These are phyloP conservation scores for Boletus patriciae DNA, from an alignment of 768 basidiomycete genomes.

Conservation along the genomic window DNA sequence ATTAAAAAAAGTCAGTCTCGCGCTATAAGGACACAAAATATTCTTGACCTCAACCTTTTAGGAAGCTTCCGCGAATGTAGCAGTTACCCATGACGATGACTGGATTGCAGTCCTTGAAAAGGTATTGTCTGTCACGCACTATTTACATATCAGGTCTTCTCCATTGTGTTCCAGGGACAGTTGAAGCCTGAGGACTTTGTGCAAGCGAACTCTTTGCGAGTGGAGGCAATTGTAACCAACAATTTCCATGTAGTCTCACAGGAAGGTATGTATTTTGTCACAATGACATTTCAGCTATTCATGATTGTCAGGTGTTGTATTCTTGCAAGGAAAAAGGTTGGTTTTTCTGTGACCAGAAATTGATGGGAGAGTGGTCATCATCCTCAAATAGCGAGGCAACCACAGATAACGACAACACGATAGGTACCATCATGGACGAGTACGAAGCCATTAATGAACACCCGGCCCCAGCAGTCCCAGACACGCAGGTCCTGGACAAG, in stretches of 20 bases:
- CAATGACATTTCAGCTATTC: background rate
- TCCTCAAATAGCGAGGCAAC: background rate
- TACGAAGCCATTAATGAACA: background rate
- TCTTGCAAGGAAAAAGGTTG: background rate
- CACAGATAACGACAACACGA: background rate
- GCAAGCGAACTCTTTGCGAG: background rate
- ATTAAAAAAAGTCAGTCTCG: background rate
- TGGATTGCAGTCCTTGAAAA: slow-evolving; percentile 1
- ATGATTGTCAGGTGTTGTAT: slow-evolving; percentile 1
- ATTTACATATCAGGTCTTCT: background rate
- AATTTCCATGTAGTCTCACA: slow-evolving; percentile 1
- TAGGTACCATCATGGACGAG: background rate
- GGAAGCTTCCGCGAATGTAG: background rate
- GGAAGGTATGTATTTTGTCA: background rate
- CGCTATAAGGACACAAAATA: background rate
- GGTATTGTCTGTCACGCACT: background rate
- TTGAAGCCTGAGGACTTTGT: slow-evolving; percentile 1
- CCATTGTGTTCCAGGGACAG: background rate
- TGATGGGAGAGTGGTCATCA: background rate
- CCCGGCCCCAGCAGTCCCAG: background rate
- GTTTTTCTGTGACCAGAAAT: background rate
- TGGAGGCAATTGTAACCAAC: background rate
- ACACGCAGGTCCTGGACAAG: background rate
- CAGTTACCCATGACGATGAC: slow-evolving; percentile 8
- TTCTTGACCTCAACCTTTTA: background rate